Base-by-base conservation (phyloP, 2,329 filamentous ascomycete genomes). In the Chaetomium olivaceum region DNA sequence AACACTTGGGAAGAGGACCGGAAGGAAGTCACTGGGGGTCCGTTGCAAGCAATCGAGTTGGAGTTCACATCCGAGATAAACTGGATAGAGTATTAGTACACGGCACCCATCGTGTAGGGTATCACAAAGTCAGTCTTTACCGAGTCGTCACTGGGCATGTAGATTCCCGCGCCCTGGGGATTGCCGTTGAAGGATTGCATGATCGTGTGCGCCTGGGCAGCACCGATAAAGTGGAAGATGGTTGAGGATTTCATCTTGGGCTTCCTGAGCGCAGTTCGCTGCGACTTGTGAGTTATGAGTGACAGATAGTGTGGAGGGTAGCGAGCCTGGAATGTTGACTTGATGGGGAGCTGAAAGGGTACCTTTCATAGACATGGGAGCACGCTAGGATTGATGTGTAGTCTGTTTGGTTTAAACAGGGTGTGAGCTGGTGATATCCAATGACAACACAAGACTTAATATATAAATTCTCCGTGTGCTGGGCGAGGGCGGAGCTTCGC, bases 161-260 rank as follows among this genome's bases (percentile, higher is more conserved):
- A 54, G 51, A 54, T 54, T 1, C 51, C 51, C 27, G 51, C 51
- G 27, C 51, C 51, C 25, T 54, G 51, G 11, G 51, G 51, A n/a
- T 54, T 54, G 51, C 51, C 51, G 51, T 54, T 54, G 51, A 54
- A 54, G 51, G 51, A 54, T 9, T 54, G 51, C 51, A 54, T 54
- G 25, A 54, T 54, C 27, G 51, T 54, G 27, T 54, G 51, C 27
- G 51, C 51, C 25, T 31, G 51, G 51, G 51, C 51, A 9, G n/a
- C 51, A 31, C 51, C 27, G 16, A 19, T 9, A 31, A 54, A 27
- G 51, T 54, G 51, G 16, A 54, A 29, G 51, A 54, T 31, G 27
- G 46, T 23, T 23, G 46, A 48, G 1, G 46, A 23, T 8, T 48
- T 48, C 46, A 48, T 48, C 8, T 48, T 48, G n/a, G 46, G 46